phyloP scores from a whole-genome alignment of 306 rosid genomes.

The Fragaria nilgerrensis region DNA sequence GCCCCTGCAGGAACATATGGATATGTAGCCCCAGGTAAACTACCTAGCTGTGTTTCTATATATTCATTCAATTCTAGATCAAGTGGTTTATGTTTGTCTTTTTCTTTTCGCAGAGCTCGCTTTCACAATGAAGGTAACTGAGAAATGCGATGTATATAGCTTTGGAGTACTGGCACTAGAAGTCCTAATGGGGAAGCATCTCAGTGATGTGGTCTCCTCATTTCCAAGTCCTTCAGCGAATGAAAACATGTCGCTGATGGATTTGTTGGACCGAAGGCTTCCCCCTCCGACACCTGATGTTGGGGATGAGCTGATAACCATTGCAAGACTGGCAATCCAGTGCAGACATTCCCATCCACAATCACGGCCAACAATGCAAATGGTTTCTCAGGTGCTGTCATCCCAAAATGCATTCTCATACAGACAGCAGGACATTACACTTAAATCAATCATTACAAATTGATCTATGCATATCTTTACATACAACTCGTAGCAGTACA shows the following conservation, averaged over 20 bases:
- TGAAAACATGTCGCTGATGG: background rate
- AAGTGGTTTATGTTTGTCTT: background rate
- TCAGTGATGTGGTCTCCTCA: conserved; percentile 18
- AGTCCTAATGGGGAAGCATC: conserved; percentile 21
- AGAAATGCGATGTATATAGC: conserved; percentile 26
- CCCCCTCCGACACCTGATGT: conserved; percentile 2
- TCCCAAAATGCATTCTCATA: background rate
- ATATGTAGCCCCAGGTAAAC: conserved; percentile 34
- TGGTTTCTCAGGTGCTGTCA: conserved; percentile 1
- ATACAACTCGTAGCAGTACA: background rate
- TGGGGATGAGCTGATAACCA: conserved; percentile 10
- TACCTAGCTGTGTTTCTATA: background rate
- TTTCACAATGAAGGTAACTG: conserved; percentile 19
- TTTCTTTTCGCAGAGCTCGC: conserved; percentile 24
- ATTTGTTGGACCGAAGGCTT: conserved; percentile 21
- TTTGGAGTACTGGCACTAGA: conserved; percentile 28
- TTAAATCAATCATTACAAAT: background rate
- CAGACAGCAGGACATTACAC: background rate
- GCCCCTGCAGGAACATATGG: conserved; percentile 29
- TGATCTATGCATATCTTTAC: background rate
- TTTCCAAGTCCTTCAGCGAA: background rate
- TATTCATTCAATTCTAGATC: background rate
- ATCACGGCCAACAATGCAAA: conserved; percentile 23
- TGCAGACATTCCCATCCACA: conserved; percentile 14
- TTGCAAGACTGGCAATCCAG: background rate